phyloP scores from a whole-genome alignment of 2,329 filamentous ascomycete genomes.

The Botrytis sinoallii region DNA sequence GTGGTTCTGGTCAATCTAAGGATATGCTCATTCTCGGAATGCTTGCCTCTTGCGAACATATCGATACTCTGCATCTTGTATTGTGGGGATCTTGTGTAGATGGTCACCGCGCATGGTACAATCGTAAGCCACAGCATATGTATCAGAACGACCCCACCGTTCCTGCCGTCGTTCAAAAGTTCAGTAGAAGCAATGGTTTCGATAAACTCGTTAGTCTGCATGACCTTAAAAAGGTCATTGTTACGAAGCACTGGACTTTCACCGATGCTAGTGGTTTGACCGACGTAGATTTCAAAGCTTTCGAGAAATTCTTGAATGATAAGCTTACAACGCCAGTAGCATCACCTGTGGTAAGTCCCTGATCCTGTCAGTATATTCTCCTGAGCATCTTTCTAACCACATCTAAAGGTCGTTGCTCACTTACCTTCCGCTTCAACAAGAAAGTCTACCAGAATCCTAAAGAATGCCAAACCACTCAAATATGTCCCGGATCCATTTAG shows the following conservation, averaged over 20 bases:
- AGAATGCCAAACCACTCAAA: constrained; percentile 4
- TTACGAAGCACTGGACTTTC: not conserved
- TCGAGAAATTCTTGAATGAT: constrained; percentile 10
- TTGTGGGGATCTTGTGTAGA: constrained; percentile 8
- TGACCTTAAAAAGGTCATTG: constrained; percentile 25
- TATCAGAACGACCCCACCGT: constrained; percentile 18
- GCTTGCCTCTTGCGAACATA: constrained; percentile 11
- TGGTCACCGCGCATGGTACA: not conserved
- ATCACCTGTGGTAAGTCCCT: not conserved
- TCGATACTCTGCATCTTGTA: constrained; percentile 19
- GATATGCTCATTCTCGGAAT: constrained; percentile 8
- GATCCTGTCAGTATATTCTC: not conserved
- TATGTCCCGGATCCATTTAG: constrained; percentile 8
- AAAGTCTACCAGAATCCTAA: constrained; percentile 6
- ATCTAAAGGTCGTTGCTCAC: not conserved
- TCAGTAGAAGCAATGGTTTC: constrained; percentile 24
- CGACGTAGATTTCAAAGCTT: not conserved
- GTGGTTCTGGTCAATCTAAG: constrained; percentile 8
- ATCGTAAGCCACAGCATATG: not conserved
- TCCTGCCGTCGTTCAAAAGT: constrained; percentile 18
- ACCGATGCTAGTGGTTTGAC: not conserved
- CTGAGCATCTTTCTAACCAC: not conserved
- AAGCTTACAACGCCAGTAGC: constrained; percentile 10
- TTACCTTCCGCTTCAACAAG: not conserved
- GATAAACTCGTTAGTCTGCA: constrained; percentile 23